Percentiles rank a stretch among this genome's conserved stretches.
These are phyloP conservation scores for Singerocomus inundabilis DNA, from an alignment of 1,284 basidiomycete genomes.

Conservation along the genomic window DNA sequence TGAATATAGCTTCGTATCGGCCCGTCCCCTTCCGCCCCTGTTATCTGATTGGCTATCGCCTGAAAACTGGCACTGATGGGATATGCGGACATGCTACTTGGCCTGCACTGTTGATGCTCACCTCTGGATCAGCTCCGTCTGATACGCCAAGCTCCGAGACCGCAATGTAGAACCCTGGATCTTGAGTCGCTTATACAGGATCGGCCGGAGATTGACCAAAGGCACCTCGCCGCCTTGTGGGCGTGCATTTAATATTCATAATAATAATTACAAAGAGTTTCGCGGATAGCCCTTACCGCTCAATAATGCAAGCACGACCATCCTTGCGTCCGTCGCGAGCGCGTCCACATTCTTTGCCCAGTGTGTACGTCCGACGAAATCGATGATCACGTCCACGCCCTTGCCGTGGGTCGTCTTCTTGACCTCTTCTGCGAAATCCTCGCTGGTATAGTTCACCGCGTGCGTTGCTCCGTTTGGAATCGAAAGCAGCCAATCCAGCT, in stretches of 20 bases:
- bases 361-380: conserved; percentile 85
- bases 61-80: conserved; percentile 42
- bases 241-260: conserved; percentile 23
- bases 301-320: conserved; percentile 68
- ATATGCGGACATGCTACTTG: too few species aligned
- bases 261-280: too few species aligned
- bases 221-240: conserved; percentile 61
- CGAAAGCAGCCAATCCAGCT: conserved; percentile 74
- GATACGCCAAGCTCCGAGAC: conserved; percentile 77
- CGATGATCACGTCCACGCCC: conserved; percentile 83
- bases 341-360: conserved; percentile 81
- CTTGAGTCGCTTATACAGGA: conserved; percentile 84
- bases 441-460: conserved; percentile 83
- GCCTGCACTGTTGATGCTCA: conserved; percentile 38
- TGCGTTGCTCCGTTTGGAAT: conserved; percentile 68
- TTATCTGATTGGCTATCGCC: conserved; percentile 59
- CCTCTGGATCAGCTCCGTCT: conserved; percentile 71
- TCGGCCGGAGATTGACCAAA: conserved; percentile 61
- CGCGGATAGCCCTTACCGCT: conserved; percentile 54
- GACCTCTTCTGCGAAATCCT: conserved; percentile 74
- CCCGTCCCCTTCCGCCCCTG: conserved; percentile 53
- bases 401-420: conserved; percentile 60
- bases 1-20: conserved; percentile 75
- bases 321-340: conserved; percentile 75
- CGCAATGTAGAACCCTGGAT: conserved; percentile 90